Conservation (phyloP, 768 basidiomycete species). For the Tricholomella constricta region DNA sequence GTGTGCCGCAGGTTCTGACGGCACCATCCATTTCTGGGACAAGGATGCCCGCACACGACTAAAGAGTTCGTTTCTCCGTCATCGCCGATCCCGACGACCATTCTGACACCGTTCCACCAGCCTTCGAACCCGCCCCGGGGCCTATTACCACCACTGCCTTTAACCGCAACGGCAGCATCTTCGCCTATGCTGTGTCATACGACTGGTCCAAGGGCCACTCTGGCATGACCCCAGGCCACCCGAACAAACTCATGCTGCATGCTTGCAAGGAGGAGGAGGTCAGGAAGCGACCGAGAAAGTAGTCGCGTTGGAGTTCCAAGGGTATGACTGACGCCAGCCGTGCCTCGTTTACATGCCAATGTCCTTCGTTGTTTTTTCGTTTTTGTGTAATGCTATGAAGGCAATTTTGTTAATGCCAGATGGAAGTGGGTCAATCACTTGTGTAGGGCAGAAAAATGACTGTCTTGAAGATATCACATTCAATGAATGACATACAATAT, state of each 20-base stretch:
- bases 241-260: constrained; percentile 84
- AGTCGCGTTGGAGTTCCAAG: too few species aligned
- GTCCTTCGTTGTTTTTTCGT: background rate
- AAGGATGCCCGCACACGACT: constrained; percentile 90
- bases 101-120: constrained; percentile 31
- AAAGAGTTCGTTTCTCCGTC: constrained; percentile 60
- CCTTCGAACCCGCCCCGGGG: constrained; percentile 72
- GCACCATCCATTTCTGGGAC: constrained; percentile 93
- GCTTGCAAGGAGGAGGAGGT: constrained; percentile 88
- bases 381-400: background rate
- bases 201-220: constrained; percentile 94
- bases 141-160: constrained; percentile 83
- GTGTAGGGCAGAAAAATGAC: too few species aligned
- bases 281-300: constrained; percentile 59
- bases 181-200: constrained; percentile 91
- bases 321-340: background rate
- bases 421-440: too few species aligned
- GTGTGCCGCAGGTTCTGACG: constrained; percentile 63
- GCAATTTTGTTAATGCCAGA: background rate
- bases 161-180: constrained; percentile 85
- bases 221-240: constrained; percentile 70
- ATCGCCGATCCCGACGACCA: background rate
- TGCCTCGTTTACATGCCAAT: background rate
- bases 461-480: too few species aligned
- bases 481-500: too few species aligned